Conservation (phyloP, 306 rosid genomes). For the Cucurbita pepo region DNA sequence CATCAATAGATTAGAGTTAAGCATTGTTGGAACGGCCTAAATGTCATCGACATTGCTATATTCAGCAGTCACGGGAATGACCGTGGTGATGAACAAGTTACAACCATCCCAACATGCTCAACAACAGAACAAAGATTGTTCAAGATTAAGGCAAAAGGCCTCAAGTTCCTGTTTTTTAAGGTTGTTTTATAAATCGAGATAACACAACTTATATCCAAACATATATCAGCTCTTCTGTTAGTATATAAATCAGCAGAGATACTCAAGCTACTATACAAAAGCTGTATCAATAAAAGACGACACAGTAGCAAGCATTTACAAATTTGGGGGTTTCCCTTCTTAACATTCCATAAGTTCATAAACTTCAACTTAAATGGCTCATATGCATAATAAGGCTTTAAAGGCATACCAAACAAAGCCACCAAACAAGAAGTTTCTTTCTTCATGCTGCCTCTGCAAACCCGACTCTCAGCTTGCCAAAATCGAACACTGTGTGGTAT, state of each 20-base stretch:
- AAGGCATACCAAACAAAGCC: neutral
- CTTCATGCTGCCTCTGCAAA: constrained; percentile 75
- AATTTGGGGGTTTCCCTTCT: neutral
- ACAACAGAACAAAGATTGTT: constrained; percentile 56
- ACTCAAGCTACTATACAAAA: neutral
- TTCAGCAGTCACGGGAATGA: constrained; percentile 39
- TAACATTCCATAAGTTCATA: neutral
- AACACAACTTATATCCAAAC: neutral
- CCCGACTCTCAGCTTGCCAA: constrained; percentile 57
- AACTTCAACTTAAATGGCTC: neutral
- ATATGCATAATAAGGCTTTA: neutral
- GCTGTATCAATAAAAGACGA: neutral
- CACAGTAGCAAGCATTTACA: neutral
- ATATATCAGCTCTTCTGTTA: no score
- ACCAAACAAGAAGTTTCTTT: neutral
- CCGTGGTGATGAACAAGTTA: constrained; percentile 49
- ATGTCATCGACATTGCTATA: constrained; percentile 20
- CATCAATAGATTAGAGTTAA: no score
- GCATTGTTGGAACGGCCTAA: no score
- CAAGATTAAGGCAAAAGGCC: constrained; percentile 7
- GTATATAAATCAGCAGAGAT: neutral
- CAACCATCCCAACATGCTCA: constrained; percentile 81
- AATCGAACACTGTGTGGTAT: constrained; percentile 83
- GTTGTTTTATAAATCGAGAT: no score
- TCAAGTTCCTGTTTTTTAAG: no score